A percentile compares a stretch with the other conserved stretches of the same genome.
These are phyloP conservation scores for Pinus albicaulis DNA, from an alignment of 75 land plant species.

Conservation along the genomic window DNA sequence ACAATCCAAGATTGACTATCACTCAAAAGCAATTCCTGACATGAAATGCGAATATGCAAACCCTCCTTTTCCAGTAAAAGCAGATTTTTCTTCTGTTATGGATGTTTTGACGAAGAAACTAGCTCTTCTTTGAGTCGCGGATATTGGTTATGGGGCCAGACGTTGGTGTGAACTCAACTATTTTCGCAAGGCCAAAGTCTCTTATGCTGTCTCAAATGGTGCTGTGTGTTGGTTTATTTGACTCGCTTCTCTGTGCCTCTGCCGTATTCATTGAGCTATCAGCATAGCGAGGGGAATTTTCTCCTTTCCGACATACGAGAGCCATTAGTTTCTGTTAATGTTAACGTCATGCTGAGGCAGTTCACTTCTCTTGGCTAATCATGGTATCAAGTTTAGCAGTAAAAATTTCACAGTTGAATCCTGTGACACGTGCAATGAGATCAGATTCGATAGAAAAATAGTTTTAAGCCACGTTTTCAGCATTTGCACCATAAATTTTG, in stretches of 20 bases:
- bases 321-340: background rate
- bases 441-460: background rate
- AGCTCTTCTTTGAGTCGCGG: constrained; percentile 6
- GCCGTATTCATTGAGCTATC: background rate
- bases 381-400: background rate
- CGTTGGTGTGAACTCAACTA: background rate
- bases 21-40: constrained; percentile 63
- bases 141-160: background rate
- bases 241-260: background rate
- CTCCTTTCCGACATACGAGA: background rate
- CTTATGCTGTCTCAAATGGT: background rate
- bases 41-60: constrained; percentile 75
- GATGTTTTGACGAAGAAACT: constrained; percentile 78
- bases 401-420: background rate
- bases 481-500: background rate
- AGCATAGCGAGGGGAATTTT: background rate
- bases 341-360: no score
- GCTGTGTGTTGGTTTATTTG: background rate
- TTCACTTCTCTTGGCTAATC: background rate
- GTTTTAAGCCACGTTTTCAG: background rate
- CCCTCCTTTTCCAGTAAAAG: constrained; percentile 77
- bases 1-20: constrained; percentile 87
- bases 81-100: constrained; percentile 91
- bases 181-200: background rate
- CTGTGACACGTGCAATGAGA: background rate